Evolutionary conservation across 1,284 basidiomycete genomes (phyloP).

Genomic region (Tremellales sp.): DNA sequence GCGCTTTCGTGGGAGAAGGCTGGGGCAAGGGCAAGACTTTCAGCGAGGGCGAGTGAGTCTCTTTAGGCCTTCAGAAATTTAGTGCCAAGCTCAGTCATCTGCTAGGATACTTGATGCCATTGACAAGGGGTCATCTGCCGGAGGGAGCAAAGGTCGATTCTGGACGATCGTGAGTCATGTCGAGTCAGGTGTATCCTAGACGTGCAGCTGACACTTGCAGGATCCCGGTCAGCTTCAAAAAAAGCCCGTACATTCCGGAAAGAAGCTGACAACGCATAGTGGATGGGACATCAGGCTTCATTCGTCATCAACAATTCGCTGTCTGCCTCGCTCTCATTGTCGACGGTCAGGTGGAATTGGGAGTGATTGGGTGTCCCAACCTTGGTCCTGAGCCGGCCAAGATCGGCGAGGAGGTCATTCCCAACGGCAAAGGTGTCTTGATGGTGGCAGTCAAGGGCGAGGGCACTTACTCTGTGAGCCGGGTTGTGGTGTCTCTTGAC

Average conservation of each 20-base stretch:
- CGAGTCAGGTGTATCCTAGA: constrained; percentile 3
- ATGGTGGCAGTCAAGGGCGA: constrained; percentile 80
- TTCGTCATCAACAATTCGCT: constrained; percentile 94
- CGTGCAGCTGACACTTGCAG: constrained; percentile 10
- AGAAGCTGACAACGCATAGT: constrained; percentile 21
- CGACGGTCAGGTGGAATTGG: constrained; percentile 76
- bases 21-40: constrained; percentile 38
- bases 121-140: constrained; percentile 76
- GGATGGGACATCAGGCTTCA: constrained; percentile 60
- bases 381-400: constrained; percentile 62
- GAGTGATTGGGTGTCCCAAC: constrained; percentile 95
- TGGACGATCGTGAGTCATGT: constrained; percentile 58
- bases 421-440: constrained; percentile 62
- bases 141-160: constrained; percentile 62
- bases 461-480: constrained; percentile 64
- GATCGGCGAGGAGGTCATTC: constrained; percentile 54
- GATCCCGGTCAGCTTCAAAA: constrained; percentile 26
- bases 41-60: constrained; percentile 50
- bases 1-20: constrained; percentile 56
- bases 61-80: not conserved
- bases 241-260: not conserved
- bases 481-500: not conserved
- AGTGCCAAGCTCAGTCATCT: constrained; percentile 30
- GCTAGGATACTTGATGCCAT: constrained; percentile 72
- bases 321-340: constrained; percentile 90